phyloP scores from a whole-genome alignment of 371 early-diverging fungal genomes.

The Entomophthora muscae region DNA sequence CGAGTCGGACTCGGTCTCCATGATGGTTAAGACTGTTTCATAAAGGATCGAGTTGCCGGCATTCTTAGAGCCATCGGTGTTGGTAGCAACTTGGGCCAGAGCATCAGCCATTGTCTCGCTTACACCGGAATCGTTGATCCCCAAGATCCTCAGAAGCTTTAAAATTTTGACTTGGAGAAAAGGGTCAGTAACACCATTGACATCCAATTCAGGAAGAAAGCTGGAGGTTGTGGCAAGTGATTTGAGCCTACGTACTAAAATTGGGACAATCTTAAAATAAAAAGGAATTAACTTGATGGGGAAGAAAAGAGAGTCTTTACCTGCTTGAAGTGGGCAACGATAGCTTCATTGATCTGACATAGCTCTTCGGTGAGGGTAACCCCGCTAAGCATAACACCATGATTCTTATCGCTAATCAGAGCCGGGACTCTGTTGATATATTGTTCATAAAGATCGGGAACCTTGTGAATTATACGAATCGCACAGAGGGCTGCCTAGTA shows the following conservation, averaged over 20 bases:
- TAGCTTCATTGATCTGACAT: conserved; percentile 51
- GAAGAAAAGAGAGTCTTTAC: no score
- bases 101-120: conserved; percentile 93
- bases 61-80: conserved; percentile 85
- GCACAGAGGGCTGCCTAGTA: conserved; percentile 86
- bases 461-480: conserved; percentile 73
- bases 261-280: conserved; percentile 53
- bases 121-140: conserved; percentile 65
- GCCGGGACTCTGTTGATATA: conserved; percentile 53
- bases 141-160: conserved; percentile 73
- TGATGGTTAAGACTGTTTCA: conserved; percentile 87
- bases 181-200: conserved; percentile 89
- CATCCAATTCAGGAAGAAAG: conserved; percentile 89
- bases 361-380: conserved; percentile 82
- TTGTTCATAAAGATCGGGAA: conserved; percentile 80
- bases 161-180: conserved; percentile 93
- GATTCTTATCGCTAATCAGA: conserved; percentile 80
- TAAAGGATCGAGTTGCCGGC: conserved; percentile 94
- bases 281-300: no score
- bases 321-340: conserved; percentile 44
- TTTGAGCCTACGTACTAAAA: conserved; percentile 74
- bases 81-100: conserved; percentile 90
- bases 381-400: conserved; percentile 86
- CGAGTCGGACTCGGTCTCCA: conserved; percentile 83
- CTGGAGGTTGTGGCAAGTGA: conserved; percentile 61